Evolutionary conservation across 768 basidiomycete species (phyloP).

Genomic region (Trametes punicea): DNA sequence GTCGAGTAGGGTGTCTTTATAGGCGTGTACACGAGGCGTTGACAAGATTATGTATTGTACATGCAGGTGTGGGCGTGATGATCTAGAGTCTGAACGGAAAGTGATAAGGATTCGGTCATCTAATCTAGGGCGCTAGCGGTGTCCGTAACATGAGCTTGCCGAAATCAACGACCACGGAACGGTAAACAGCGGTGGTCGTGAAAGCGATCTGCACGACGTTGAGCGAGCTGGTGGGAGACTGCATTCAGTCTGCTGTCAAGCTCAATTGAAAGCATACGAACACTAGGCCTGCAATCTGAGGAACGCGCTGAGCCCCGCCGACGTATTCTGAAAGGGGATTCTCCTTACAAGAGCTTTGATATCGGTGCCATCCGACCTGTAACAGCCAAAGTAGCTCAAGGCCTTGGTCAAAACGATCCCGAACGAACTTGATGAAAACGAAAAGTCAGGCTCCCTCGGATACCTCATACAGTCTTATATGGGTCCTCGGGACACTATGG

Average conservation of each 20-base stretch:
- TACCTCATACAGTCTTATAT: neutral
- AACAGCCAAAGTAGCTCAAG: neutral
- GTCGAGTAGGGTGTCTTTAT: too few relatives aligned
- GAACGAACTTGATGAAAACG: neutral
- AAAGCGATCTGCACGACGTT: conserved; percentile 4
- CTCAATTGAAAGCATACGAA: neutral
- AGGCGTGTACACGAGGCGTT: too few relatives aligned
- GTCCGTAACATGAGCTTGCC: neutral
- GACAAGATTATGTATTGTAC: too few relatives aligned
- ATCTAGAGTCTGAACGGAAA: too few relatives aligned
- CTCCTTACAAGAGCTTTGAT: neutral
- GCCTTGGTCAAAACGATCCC: conserved; percentile 5
- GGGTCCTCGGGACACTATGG: neutral
- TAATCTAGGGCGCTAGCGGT: too few relatives aligned
- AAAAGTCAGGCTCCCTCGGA: neutral
- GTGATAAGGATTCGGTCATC: too few relatives aligned
- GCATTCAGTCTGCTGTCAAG: neutral
- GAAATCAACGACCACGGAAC: neutral
- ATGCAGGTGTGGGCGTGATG: too few relatives aligned
- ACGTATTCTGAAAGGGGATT: neutral
- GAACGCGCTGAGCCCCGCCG: neutral
- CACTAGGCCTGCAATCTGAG: conserved; percentile 1
- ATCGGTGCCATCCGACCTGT: neutral
- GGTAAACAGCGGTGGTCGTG: neutral
- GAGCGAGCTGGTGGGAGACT: neutral